These are phyloP conservation scores for Malus hybrid DNA, from an alignment of 331 rosid genomes.

Conservation along the genomic window DNA sequence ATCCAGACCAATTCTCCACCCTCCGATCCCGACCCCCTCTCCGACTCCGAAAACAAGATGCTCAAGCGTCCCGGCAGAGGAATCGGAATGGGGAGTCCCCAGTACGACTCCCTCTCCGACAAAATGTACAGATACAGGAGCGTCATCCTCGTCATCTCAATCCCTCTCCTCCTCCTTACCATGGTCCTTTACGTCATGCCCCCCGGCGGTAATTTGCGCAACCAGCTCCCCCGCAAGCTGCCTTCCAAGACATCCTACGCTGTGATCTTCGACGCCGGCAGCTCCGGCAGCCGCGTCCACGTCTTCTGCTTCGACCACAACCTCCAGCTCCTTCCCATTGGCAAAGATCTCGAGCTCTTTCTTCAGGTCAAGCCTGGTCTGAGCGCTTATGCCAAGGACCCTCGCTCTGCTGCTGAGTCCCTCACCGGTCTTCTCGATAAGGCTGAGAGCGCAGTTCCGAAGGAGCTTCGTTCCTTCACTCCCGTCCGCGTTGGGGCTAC, in stretches of 20 bases:
- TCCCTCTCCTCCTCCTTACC: slow-evolving; percentile 60
- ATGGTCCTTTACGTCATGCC: slow-evolving; percentile 71
- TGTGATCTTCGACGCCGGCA: slow-evolving; percentile 92
- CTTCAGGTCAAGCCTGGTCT: slow-evolving; percentile 61
- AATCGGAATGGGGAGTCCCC: not conserved
- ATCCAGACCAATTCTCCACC: slow-evolving; percentile 44
- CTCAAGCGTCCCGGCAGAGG: slow-evolving; percentile 58
- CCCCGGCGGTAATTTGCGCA: slow-evolving; percentile 9
- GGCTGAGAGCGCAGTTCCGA: slow-evolving; percentile 72
- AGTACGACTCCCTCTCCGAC: slow-evolving; percentile 57
- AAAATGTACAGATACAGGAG: slow-evolving; percentile 76
- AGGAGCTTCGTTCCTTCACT: slow-evolving; percentile 61
- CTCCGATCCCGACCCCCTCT: slow-evolving; percentile 17
- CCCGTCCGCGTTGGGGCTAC: slow-evolving; percentile 99
- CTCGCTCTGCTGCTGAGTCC: slow-evolving; percentile 70
- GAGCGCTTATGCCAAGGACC: slow-evolving; percentile 67
- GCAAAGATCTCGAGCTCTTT: slow-evolving; percentile 87
- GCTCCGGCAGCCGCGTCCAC: slow-evolving; percentile 99
- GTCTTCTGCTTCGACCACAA: slow-evolving; percentile 68
- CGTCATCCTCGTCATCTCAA: slow-evolving; percentile 51
- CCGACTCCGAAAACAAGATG: slow-evolving; percentile 64
- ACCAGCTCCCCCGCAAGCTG: slow-evolving; percentile 47
- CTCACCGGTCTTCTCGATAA: slow-evolving; percentile 51
- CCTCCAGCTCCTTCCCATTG: slow-evolving; percentile 83
- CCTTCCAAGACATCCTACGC: slow-evolving; percentile 46